Evolutionary conservation across 2,329 filamentous ascomycete genomes (phyloP), one percentile per base, ranked within the genome.

Genomic region (Colletotrichum sp.): DNA sequence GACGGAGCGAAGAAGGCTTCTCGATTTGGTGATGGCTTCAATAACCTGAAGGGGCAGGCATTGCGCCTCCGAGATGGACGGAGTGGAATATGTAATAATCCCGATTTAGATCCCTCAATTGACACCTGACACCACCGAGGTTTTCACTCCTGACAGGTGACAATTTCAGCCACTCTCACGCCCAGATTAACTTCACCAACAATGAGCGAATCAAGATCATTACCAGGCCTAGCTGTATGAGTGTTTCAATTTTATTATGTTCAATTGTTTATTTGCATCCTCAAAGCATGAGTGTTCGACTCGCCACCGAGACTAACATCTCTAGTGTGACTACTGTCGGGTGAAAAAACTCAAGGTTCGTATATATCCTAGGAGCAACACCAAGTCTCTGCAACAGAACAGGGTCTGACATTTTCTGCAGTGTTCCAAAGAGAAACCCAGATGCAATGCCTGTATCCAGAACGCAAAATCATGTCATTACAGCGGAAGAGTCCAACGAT

Each of bases 391-490:
- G 15, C 8, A 36, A 18, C 13, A 15, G 16, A 15, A 21, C 13
- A 34, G 18, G 58, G 66, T 10, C 28, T 48, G 13, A 43, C 58
- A 6, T 21, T 32, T 9, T 28, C 55, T 21, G 12, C 48, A 82
- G 80, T 81, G 80, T 63, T 80, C 80, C 16, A 80, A 80, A 64
- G 77, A 81, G 24, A 71, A 76, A 3, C 80, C 80, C 2, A 77
- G 67, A 26, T 82, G 80, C 72, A 78, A 48, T n/a, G 78, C 78
- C 18, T 82, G 80, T 36, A 36, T 78, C 8, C 78, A 80, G 63
- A 79, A 80, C 65, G 67, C 71, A 48, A 70, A 77, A 38, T 18
- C 72, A 30, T 82, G 80, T 65, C 79, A 81, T 52, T 81, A 82
- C 63, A 81, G 80, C 61, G 79, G 80, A 26, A 77, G 78, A 15